Base-by-base conservation (phyloP, 352 stramenopile species). In the Phytophthora idaei region DNA sequence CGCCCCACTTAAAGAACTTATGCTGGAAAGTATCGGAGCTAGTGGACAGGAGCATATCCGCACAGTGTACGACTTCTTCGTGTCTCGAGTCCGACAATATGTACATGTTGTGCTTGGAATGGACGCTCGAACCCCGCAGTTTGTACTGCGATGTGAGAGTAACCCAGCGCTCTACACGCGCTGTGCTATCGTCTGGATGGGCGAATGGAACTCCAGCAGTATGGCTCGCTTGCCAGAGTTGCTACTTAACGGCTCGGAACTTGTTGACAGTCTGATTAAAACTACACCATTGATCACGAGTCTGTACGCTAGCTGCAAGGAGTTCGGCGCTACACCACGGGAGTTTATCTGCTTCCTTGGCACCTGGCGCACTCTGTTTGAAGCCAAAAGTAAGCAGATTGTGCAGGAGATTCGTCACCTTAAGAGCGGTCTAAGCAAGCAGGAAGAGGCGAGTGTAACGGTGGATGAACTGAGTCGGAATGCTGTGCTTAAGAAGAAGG, bases 21-120 rank as follows among this genome's bases (percentile, higher is more conserved):
- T 97, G 80, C 79, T 97, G 10, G 87, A 97, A 25, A 81, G 71
- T n/a, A 87, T 89, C 12, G 83, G 85, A 4, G 61, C 60, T 2
- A 78, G 65, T 29, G 71, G 71, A 7, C 64, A 73, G 21, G 69
- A 81, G 31, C 72, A 95, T 47, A 84, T 90, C 34, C 81, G 85
- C n/a, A 97, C 90, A 0, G 87, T 97, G 25, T 98, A 97, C 63
- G 93, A 98, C 49, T 98, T 97, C 64, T 99, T 98, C 56, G 78
- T 98, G 4, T 70, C 74, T n/a, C 80, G 93, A 14, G 90, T 98
- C 17, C 80, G 92, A 31, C 78, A 88, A 50, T 96, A 94, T 57
- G 78, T 99, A 1, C 94, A 98, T 52, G 77, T 99, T 0, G 91
- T 91, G 4, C 69, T 96, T 2, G 71, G 71, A 3, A 93, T 96